Conservation (phyloP, 2,329 filamentous ascomycete species). For the Periconia digitata region DNA sequence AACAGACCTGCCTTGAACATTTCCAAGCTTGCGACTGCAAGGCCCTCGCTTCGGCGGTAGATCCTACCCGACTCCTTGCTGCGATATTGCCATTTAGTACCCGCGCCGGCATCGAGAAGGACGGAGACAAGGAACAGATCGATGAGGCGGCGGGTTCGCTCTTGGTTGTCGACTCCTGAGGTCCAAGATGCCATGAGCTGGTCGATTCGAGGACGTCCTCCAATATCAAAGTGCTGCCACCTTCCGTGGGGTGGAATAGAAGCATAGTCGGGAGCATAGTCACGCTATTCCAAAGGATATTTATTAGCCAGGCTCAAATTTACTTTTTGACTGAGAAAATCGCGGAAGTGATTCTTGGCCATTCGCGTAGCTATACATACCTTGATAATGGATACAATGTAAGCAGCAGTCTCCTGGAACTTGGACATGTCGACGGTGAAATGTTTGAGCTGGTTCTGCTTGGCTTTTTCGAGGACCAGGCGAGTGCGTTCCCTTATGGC, state of each 20-base stretch:
- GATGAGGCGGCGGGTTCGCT: conserved; percentile 73
- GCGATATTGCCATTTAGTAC: conserved; percentile 89
- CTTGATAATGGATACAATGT: conserved; percentile 94
- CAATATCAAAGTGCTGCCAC: conserved; percentile 84
- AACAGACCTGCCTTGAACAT: conserved; percentile 95
- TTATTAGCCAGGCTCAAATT: not conserved
- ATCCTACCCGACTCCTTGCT: conserved; percentile 82
- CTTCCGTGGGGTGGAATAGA: conserved; percentile 83
- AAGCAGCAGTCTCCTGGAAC: conserved; percentile 79
- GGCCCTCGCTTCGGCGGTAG: conserved; percentile 83
- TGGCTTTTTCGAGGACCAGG: conserved; percentile 74
- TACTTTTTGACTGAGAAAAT: not conserved
- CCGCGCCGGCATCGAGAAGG: conserved; percentile 83
- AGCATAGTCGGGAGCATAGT: conserved; percentile 68
- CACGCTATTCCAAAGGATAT: conserved; percentile 54
- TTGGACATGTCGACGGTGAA: conserved; percentile 87
- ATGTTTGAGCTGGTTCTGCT: conserved; percentile 75
- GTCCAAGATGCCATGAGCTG: conserved; percentile 72
- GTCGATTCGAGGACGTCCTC: conserved; percentile 71
- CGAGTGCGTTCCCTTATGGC: conserved; percentile 79
- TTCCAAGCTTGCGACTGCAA: conserved; percentile 76
- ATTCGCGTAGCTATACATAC: conserved; percentile 50
- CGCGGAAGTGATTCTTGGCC: not conserved
- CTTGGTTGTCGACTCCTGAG: conserved; percentile 67
- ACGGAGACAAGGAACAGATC: conserved; percentile 81